Conservation (phyloP, 257 asterid species). For the Echium plantagineum region DNA sequence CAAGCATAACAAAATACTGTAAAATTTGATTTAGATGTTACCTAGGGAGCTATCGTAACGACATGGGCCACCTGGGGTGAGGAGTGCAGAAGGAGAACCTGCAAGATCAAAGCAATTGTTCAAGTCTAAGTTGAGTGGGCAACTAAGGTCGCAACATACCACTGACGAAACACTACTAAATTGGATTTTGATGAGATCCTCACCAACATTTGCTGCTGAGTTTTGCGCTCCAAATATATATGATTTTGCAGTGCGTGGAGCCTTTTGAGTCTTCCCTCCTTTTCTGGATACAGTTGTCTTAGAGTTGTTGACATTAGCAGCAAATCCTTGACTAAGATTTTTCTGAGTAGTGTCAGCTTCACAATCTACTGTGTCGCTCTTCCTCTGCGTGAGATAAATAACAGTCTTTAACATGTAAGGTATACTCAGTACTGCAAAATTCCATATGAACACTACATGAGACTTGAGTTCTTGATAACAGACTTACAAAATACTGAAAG, state of each 20-base stretch:
- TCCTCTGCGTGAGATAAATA: constrained; percentile 56
- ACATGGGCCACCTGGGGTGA: constrained; percentile 83
- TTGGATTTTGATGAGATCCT: constrained; percentile 12
- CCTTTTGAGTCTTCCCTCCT: constrained; percentile 59
- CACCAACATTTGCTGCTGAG: constrained; percentile 58
- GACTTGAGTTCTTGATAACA: constrained; percentile 1
- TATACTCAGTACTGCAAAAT: constrained; percentile 16
- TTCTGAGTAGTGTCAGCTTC: constrained; percentile 38
- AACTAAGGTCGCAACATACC: not conserved
- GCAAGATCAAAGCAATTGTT: constrained; percentile 15
- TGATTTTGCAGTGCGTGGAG: constrained; percentile 63
- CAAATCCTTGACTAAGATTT: constrained; percentile 30
- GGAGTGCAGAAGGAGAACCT: constrained; percentile 81
- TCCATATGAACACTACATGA: constrained; percentile 2
- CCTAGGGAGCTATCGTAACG: constrained; percentile 98
- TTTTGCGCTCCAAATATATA: constrained; percentile 45
- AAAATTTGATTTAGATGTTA: constrained; percentile 14
- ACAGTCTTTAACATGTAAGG: constrained; percentile 12
- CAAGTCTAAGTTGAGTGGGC: not conserved
- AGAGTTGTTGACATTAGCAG: constrained; percentile 23
- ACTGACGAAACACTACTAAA: not conserved
- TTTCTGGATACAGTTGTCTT: constrained; percentile 70
- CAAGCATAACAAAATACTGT: constrained; percentile 2
- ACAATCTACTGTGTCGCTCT: constrained; percentile 31
- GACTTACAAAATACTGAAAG: not conserved